Conservation (phyloP, 1,284 basidiomycete species). For the Omphalotus olearius region DNA sequence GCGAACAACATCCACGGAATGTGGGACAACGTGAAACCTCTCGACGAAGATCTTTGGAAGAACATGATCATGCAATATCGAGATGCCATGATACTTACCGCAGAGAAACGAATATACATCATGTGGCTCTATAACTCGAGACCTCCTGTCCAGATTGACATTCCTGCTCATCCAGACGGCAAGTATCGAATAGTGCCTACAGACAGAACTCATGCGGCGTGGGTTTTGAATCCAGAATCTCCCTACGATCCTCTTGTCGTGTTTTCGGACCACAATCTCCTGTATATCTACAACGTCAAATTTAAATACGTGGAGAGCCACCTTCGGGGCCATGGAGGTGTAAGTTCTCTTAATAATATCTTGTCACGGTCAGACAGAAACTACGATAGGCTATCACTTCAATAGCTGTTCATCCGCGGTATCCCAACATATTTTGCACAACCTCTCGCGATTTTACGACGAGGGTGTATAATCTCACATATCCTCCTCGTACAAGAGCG, state of each 20-base stretch:
- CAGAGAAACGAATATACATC: conserved; percentile 32
- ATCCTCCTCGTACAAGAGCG: conserved; percentile 28
- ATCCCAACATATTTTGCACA: conserved; percentile 57
- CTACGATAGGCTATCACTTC: conserved; percentile 56
- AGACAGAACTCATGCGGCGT: conserved; percentile 38
- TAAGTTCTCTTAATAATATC: conserved; percentile 29
- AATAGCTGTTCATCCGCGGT: conserved; percentile 54
- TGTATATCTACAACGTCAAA: conserved; percentile 49
- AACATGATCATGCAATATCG: conserved; percentile 39
- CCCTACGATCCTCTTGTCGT: conserved; percentile 53
- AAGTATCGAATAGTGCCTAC: background rate
- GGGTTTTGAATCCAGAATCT: conserved; percentile 45
- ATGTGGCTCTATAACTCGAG: conserved; percentile 31
- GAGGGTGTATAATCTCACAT: conserved; percentile 58
- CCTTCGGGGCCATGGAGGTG: conserved; percentile 67
- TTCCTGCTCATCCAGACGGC: conserved; percentile 20
- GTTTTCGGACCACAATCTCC: conserved; percentile 43
- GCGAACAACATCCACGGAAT: conserved; percentile 39
- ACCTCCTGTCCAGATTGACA: conserved; percentile 31
- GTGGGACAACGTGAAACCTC: conserved; percentile 15
- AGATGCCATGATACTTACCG: conserved; percentile 49
- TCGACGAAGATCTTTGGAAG: conserved; percentile 38
- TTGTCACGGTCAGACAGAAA: conserved; percentile 10
- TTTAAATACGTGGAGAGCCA: conserved; percentile 35
- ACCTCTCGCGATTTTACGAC: conserved; percentile 65